Evolutionary conservation across 1,284 basidiomycete species (phyloP), one percentile per base, ranked within the genome.

Genomic region (Cyathus olla): DNA sequence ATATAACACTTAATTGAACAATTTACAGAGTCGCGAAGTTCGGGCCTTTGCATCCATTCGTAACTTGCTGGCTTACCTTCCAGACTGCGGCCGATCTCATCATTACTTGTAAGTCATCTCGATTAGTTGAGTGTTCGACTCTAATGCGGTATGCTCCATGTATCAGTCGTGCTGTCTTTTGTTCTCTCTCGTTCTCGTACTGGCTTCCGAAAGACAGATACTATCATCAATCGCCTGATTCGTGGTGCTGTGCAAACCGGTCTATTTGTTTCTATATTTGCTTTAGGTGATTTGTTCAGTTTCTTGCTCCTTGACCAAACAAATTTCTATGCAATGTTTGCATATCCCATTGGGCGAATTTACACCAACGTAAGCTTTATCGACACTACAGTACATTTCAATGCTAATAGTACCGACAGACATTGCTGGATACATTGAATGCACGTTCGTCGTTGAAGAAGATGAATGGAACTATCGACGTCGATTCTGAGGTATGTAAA

Each of bases 201-300:
- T 9, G 85, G 84, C 13, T 81, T 83, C 68, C 72, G 69, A n/a
- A 76, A 68, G 56, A 85, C 81, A 4, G 83, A 86, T 59, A 80
- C 73, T 0, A 74, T 84, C 26, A 74, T 86, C 61, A 80, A 82
- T 59, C 76, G 79, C 31, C 72, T 85, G 2, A 85, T 85, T 60
- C 77, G 84, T 39, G 81, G 80, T 26, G 82, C 82, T 19, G 71
- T 86, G 21, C 85, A 85, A 60, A 85, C 85, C 0, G 78, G 78
- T 17, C 61, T 85, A 8, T 84, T 86, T 46, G 79, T 76, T 1
- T 77, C 74, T 0, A 71, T 85, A 4, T 86, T 85, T 64, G 78
- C 83, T 15, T 52, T 84, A 24, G 78, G 74, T 2, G 81, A 84
- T 60, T 59, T 85, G 35, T 75, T 83, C 46, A 72, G 75, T 2